Conservation (phyloP, 2,329 filamentous ascomycete genomes). For the Drechslerella dactyloides region DNA sequence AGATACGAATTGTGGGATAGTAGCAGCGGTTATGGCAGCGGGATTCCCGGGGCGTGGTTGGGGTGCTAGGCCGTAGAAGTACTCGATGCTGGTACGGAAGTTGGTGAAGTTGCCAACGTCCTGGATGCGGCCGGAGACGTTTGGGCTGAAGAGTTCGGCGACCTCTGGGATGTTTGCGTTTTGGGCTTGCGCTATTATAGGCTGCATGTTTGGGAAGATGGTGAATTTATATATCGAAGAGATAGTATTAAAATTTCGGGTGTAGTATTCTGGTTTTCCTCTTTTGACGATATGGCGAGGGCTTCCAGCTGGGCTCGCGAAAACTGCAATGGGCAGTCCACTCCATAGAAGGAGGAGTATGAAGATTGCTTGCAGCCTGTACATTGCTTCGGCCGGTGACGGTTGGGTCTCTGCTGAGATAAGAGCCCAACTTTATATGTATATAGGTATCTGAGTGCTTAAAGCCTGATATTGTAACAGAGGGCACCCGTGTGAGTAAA, state of each 20-base stretch:
- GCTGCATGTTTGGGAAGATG: conserved; percentile 58
- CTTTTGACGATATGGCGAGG: not conserved
- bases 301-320: not conserved
- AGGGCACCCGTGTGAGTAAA: too few relatives aligned
- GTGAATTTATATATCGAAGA: conserved; percentile 59
- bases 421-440: conserved; percentile 3
- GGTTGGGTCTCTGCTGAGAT: not conserved
- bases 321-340: not conserved
- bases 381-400: too few relatives aligned
- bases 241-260: conserved; percentile 55
- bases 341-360: too few relatives aligned
- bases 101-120: conserved; percentile 60
- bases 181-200: conserved; percentile 57
- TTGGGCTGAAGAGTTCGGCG: conserved; percentile 58
- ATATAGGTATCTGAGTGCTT: too few relatives aligned
- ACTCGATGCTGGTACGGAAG: conserved; percentile 60
- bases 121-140: conserved; percentile 59
- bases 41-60: conserved; percentile 10
- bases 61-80: conserved; percentile 53
- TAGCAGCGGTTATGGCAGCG: conserved; percentile 6
- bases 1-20: conserved; percentile 32
- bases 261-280: not conserved
- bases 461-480: too few relatives aligned
- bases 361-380: too few relatives aligned
- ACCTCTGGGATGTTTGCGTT: conserved; percentile 56